Conservation (phyloP, 345 rosid genomes). For the Eucalyptus marginata region DNA sequence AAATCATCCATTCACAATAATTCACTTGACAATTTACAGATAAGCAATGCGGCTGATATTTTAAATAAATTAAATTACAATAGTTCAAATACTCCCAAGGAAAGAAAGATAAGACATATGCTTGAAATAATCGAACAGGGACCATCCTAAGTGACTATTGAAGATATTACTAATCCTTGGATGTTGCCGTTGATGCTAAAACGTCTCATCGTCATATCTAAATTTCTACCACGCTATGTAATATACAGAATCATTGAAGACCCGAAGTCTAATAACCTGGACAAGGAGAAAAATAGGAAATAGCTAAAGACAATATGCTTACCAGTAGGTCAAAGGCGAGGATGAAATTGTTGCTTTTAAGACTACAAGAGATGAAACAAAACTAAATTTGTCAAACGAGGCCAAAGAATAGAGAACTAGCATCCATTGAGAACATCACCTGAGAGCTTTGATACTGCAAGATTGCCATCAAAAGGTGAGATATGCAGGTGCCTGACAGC, state of each 20-base stretch:
- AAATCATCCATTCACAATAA: background rate
- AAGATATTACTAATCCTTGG: background rate
- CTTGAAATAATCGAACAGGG: background rate
- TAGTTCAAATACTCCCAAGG: background rate
- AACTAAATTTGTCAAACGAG: background rate
- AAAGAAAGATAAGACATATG: background rate
- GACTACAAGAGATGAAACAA: slow-evolving; percentile 17
- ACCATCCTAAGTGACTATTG: background rate
- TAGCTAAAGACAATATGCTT: background rate
- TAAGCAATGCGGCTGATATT: background rate
- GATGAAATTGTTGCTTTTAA: slow-evolving; percentile 57
- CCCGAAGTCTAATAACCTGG: background rate
- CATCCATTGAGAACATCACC: slow-evolving; percentile 11
- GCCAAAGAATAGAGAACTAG: background rate
- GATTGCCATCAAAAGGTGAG: slow-evolving; percentile 40
- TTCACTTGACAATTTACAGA: background rate
- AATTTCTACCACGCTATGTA: background rate
- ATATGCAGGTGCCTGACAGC: slow-evolving; percentile 61
- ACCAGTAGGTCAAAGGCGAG: slow-evolving; percentile 67
- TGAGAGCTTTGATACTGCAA: slow-evolving; percentile 27
- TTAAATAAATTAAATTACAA: background rate
- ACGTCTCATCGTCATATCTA: background rate
- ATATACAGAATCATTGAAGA: background rate
- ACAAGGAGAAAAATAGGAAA: background rate
- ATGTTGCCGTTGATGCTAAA: background rate